Conservation (phyloP, 2,329 filamentous ascomycete genomes). For the Raffaelea ambrosiae region DNA sequence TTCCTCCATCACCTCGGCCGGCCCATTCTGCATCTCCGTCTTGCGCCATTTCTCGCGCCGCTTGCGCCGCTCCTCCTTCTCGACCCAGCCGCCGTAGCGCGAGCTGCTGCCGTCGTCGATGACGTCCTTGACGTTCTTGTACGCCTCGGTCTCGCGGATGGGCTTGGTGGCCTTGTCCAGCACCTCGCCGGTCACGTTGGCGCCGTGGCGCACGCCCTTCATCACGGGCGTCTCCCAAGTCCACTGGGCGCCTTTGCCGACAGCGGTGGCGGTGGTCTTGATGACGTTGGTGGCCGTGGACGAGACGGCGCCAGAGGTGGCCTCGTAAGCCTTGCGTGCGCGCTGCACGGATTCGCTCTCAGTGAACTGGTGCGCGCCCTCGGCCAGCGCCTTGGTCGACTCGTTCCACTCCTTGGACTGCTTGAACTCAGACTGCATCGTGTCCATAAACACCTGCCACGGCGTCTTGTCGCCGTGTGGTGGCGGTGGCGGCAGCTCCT, state of each 20-base stretch:
- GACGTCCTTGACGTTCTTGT: conserved; percentile 87
- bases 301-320: conserved; percentile 74
- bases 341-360: conserved; percentile 87
- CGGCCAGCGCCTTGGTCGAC: conserved; percentile 88
- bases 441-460: conserved; percentile 98
- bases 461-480: conserved; percentile 97
- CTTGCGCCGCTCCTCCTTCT: conserved; percentile 86
- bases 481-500: conserved; percentile 74
- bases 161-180: conserved; percentile 94
- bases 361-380: conserved; percentile 80
- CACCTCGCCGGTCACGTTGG: conserved; percentile 74
- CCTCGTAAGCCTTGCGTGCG: conserved; percentile 78
- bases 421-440: conserved; percentile 88
- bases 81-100: conserved; percentile 90
- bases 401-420: conserved; percentile 99
- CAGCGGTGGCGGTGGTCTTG: conserved; percentile 74
- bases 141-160: conserved; percentile 88
- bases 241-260: conserved; percentile 89
- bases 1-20: conserved; percentile 58
- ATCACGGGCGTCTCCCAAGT: conserved; percentile 95
- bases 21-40: conserved; percentile 42
- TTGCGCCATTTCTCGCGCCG: conserved; percentile 67
- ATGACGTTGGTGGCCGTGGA: conserved; percentile 71
- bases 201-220: conserved; percentile 81
- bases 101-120: conserved; percentile 97